Evolutionary conservation across 768 basidiomycete genomes (phyloP).

Genomic region (Daedalea quercina): DNA sequence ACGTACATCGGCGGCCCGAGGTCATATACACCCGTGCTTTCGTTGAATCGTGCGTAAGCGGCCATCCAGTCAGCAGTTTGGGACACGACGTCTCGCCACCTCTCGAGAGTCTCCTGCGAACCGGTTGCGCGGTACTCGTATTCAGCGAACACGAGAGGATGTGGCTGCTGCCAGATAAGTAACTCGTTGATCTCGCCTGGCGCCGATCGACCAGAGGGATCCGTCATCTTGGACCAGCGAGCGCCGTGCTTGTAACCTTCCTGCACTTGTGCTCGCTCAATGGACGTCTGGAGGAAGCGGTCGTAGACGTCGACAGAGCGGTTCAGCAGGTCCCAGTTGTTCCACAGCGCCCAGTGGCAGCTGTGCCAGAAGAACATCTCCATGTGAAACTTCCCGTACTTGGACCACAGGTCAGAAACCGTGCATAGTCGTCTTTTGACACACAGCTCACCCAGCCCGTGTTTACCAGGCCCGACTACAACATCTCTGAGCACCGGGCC

Average conservation of each 20-base stretch:
- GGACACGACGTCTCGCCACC: constrained; percentile 46
- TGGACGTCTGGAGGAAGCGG: constrained; percentile 40
- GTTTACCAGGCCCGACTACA: constrained; percentile 47
- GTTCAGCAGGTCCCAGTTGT: constrained; percentile 49
- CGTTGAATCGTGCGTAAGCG: constrained; percentile 46
- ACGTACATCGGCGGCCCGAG: constrained; percentile 55
- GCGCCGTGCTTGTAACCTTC: constrained; percentile 49
- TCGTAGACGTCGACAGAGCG: constrained; percentile 38
- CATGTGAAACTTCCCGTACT: constrained; percentile 51
- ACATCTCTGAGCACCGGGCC: constrained; percentile 1
- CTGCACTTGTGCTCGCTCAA: constrained; percentile 43
- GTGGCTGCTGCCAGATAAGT: constrained; percentile 57
- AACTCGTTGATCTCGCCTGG: constrained; percentile 59
- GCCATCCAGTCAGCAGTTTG: constrained; percentile 59
- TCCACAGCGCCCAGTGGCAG: constrained; percentile 55
- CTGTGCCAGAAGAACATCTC: constrained; percentile 59
- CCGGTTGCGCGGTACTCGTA: constrained; percentile 44
- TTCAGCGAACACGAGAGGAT: constrained; percentile 51
- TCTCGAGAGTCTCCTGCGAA: constrained; percentile 34
- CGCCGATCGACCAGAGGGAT: constrained; percentile 49
- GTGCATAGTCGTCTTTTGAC: no score
- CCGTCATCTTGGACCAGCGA: constrained; percentile 60
- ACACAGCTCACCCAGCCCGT: constrained; percentile 43
- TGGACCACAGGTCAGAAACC: neutral
- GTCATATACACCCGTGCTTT: constrained; percentile 41